A percentile compares a stretch with the other conserved stretches of the same genome.
phyloP scores from a whole-genome alignment of 305 asterid genomes.

The Solanum hybrid region DNA sequence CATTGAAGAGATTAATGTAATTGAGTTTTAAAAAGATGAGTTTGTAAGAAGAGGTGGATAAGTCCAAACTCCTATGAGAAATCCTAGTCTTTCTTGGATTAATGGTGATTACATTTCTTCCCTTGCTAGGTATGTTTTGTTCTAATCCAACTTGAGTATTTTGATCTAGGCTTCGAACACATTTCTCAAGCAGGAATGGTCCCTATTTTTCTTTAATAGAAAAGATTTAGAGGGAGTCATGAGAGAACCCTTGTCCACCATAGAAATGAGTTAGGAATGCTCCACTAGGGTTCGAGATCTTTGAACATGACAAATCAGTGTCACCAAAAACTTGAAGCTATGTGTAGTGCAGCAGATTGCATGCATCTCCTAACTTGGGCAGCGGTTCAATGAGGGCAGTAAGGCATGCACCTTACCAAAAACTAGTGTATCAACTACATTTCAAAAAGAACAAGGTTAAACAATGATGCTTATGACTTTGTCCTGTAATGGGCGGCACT shows the following conservation, averaged over 20 bases:
- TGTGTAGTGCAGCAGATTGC: neutral
- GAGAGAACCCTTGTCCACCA: neutral
- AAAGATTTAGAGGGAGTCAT: neutral
- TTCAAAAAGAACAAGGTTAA: neutral
- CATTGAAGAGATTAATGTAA: neutral
- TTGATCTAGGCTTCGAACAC: neutral
- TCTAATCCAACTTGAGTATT: neutral
- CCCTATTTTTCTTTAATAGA: neutral
- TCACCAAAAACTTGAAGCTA: neutral
- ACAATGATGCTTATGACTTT: neutral
- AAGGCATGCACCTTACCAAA: neutral
- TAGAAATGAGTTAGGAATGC: neutral
- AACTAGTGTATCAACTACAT: neutral
- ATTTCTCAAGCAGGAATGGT: neutral
- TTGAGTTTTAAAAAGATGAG: neutral
- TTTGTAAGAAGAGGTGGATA: neutral
- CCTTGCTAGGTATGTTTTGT: neutral
- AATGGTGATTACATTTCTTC: neutral
- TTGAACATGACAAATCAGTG: neutral
- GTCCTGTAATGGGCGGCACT: neutral
- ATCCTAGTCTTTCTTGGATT: neutral
- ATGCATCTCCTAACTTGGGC: neutral
- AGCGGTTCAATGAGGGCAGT: neutral
- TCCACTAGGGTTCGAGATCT: neutral
- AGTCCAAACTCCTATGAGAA: neutral